Conservation (phyloP, 345 rosid genomes). For the Citropsis articulata region DNA sequence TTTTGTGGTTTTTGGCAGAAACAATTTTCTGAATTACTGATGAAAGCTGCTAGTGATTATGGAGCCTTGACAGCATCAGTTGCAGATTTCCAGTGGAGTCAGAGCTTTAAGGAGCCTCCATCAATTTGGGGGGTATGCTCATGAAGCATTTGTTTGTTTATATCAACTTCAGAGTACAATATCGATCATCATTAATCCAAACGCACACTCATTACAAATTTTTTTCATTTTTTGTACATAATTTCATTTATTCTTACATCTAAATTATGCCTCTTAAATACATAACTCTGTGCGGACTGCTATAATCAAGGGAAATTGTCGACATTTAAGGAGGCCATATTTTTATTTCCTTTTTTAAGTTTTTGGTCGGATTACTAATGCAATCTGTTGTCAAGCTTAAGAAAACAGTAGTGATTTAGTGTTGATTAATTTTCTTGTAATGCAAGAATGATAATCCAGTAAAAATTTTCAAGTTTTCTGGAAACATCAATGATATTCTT, state of each 20-base stretch:
- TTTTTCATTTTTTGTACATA: background rate
- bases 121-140: conserved; percentile 93
- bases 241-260: background rate
- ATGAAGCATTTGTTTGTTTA: conserved; percentile 5
- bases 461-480: background rate
- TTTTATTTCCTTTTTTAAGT: background rate
- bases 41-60: conserved; percentile 98
- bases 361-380: background rate
- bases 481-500: background rate
- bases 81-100: conserved; percentile 95
- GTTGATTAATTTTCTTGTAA: background rate
- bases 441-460: background rate
- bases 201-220: background rate
- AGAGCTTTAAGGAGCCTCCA: conserved; percentile 96
- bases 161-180: background rate
- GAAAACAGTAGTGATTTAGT: background rate
- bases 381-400: background rate
- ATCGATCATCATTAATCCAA: background rate
- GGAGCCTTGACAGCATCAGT: conserved; percentile 91
- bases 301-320: background rate
- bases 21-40: conserved; percentile 94
- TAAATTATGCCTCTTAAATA: background rate
- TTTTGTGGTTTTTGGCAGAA: conserved; percentile 52
- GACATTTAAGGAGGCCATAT: background rate
- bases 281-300: too few species aligned